Conservation (phyloP, 2,329 filamentous ascomycete species). For the Byssothecium circinans region DNA sequence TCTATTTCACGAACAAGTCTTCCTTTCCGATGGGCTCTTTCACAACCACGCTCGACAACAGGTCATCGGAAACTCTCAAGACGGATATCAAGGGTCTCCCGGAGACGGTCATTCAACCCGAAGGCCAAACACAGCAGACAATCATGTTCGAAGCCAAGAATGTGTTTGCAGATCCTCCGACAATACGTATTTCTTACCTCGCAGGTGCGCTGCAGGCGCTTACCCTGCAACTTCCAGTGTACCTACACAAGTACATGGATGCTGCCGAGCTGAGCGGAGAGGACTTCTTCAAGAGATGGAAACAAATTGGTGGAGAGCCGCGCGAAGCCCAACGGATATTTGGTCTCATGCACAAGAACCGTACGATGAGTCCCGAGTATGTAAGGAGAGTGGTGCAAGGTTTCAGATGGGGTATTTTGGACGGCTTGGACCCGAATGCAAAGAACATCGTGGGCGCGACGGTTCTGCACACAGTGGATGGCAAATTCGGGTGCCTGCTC, state of each 20-base stretch:
- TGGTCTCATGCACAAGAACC: conserved; percentile 61
- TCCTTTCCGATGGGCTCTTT: conserved; percentile 83
- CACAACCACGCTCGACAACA: conserved; percentile 87
- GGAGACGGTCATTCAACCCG: conserved; percentile 74
- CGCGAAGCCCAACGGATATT: conserved; percentile 90
- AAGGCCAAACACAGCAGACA: conserved; percentile 85
- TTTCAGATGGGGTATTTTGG: conserved; percentile 85
- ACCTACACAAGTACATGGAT: conserved; percentile 96
- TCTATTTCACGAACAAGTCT: conserved; percentile 96
- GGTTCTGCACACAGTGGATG: conserved; percentile 77
- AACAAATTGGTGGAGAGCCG: conserved; percentile 88
- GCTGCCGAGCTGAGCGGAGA: conserved; percentile 81
- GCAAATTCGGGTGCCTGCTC: conserved; percentile 93
- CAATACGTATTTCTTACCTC: conserved; percentile 90
- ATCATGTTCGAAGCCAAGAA: conserved; percentile 88
- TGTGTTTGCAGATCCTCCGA: conserved; percentile 81
- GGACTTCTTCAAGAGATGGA: conserved; percentile 99
- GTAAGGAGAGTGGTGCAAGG: conserved; percentile 75
- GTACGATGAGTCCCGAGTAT: conserved; percentile 69
- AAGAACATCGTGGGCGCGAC: conserved; percentile 94
- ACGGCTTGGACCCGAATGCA: conserved; percentile 84
- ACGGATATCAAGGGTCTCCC: conserved; percentile 88
- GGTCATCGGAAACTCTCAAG: conserved; percentile 66
- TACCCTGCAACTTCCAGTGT: conserved; percentile 84
- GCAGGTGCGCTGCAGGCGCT: conserved; percentile 90